These are phyloP conservation scores for Capsicum baccatum DNA, from an alignment of 257 asterid species.

Conservation along the genomic window DNA sequence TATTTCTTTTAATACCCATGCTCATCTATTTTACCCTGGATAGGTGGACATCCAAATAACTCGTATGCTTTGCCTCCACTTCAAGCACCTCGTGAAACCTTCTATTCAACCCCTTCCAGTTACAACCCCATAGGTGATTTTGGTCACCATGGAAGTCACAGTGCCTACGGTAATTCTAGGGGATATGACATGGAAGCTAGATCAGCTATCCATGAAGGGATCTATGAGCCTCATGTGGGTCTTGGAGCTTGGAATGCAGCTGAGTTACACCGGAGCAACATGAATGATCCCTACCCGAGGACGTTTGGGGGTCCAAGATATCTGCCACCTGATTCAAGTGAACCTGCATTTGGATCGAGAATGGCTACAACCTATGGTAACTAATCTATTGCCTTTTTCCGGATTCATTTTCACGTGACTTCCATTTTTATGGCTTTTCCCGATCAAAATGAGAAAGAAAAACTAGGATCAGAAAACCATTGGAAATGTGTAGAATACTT, in stretches of 20 bases:
- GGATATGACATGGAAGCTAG: constrained; percentile 14
- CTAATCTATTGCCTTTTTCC: neutral
- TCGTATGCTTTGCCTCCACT: constrained; percentile 18
- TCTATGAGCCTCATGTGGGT: constrained; percentile 23
- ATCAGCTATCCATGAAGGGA: constrained; percentile 27
- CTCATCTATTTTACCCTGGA: neutral
- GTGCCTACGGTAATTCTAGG: neutral
- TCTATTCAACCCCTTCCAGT: neutral
- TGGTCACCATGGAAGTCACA: neutral
- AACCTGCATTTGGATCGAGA: neutral
- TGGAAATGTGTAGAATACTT: neutral
- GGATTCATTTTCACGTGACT: neutral
- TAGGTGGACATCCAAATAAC: constrained; percentile 23
- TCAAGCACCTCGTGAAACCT: constrained; percentile 24
- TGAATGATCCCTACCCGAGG: constrained; percentile 22
- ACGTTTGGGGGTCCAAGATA: constrained; percentile 25
- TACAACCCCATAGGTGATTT: constrained; percentile 22
- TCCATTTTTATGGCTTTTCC: constrained; percentile 28
- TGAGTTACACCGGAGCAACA: constrained; percentile 21
- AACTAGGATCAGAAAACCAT: neutral
- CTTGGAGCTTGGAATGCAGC: constrained; percentile 23
- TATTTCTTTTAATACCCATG: constrained; percentile 19
- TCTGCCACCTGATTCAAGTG: constrained; percentile 23
- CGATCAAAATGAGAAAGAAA: neutral
- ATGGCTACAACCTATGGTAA: constrained; percentile 34